A percentile compares a stretch with the other conserved stretches of the same genome.
These are phyloP conservation scores for Brassica nigra DNA, from an alignment of 345 rosid genomes.

Conservation along the genomic window DNA sequence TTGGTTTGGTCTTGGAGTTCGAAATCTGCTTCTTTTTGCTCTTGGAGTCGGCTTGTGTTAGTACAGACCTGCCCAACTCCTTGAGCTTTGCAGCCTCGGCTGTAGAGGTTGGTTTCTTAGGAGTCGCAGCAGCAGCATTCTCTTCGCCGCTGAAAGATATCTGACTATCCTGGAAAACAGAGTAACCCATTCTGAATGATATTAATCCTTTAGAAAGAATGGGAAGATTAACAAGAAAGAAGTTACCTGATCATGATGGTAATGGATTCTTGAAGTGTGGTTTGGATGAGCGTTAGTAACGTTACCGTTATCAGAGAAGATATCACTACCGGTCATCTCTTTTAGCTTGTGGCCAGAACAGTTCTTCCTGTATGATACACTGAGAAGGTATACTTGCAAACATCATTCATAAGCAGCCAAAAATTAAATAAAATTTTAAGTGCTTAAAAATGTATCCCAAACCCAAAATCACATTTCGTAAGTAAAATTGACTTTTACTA, in stretches of 20 bases:
- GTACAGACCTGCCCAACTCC: conserved; percentile 63
- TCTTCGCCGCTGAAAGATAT: conserved; percentile 71
- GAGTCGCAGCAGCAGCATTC: conserved; percentile 42
- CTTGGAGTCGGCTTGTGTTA: conserved; percentile 52
- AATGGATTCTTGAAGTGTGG: conserved; percentile 49
- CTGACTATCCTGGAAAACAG: conserved; percentile 62
- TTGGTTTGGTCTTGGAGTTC: conserved; percentile 61
- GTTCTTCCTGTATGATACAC: conserved; percentile 53
- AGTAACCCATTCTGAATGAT: neutral
- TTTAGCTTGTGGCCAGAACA: conserved; percentile 73
- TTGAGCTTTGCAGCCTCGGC: conserved; percentile 73
- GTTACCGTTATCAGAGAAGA: conserved; percentile 53
- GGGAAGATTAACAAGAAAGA: conserved; percentile 12
- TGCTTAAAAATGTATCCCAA: too few relatives aligned
- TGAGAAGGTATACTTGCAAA: neutral
- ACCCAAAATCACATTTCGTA: conserved; percentile 24
- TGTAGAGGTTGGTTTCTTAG: conserved; percentile 60
- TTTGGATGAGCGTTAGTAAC: conserved; percentile 34
- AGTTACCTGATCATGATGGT: conserved; percentile 57
- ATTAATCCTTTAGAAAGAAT: neutral
- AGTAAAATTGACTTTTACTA: neutral
- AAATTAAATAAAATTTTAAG: too few relatives aligned
- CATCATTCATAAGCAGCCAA: neutral
- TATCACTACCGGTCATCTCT: conserved; percentile 76
- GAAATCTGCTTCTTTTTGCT: conserved; percentile 66